phyloP scores from a whole-genome alignment of 106 monocot species.

The Triglochin maritima region DNA sequence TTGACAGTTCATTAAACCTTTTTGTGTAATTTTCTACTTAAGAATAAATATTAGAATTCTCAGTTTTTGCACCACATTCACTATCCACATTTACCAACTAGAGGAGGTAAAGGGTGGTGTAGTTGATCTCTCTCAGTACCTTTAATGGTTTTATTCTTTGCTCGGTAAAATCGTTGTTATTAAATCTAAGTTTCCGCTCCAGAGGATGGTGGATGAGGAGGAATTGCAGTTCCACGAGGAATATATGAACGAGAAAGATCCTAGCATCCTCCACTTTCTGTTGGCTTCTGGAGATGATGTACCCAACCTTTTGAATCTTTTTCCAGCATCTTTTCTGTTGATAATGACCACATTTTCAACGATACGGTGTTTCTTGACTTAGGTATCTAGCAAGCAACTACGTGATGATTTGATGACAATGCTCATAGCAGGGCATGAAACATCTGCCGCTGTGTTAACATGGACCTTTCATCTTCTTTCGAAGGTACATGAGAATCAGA shows the following conservation, averaged over 20 bases:
- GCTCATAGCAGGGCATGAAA: constrained; percentile 98
- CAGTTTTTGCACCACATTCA: no score
- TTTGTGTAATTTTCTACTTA: no score
- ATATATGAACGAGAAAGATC: constrained; percentile 97
- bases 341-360: not conserved
- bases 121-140: not conserved
- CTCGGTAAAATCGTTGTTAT: not conserved
- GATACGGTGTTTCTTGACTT: not conserved
- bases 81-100: no score
- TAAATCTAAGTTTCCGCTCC: constrained; percentile 3
- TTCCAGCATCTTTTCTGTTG: not conserved
- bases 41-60: no score
- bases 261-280: constrained; percentile 96
- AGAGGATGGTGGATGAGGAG: constrained; percentile 95
- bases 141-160: not conserved
- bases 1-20: no score
- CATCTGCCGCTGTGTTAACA: constrained; percentile 93
- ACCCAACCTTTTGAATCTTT: not conserved
- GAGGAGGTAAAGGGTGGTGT: no score
- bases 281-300: constrained; percentile 99
- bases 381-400: constrained; percentile 97
- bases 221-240: constrained; percentile 92
- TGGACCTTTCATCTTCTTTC: constrained; percentile 99
- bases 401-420: constrained; percentile 99
- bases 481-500: constrained; percentile 33